Evolutionary conservation across 1,139 yeast genomes (phyloP).

Genomic region (Yamadazyma dushanensis): DNA sequence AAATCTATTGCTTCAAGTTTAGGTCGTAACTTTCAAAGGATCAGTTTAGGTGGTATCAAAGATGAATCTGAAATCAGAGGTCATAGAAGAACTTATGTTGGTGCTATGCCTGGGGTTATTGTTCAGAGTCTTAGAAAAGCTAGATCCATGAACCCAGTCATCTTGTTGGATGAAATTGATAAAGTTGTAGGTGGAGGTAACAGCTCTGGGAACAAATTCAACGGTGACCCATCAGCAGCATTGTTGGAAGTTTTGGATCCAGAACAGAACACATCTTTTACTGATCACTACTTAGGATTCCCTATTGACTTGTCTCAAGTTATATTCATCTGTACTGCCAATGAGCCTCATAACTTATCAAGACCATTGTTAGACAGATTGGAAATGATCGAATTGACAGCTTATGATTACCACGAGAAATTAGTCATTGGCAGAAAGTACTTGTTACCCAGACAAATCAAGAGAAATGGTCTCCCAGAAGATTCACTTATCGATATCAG

Average conservation of each 20-base stretch:
- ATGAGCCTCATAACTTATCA: slow-evolving; percentile 71
- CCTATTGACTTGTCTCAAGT: slow-evolving; percentile 86
- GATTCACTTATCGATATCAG: slow-evolving; percentile 37
- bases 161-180: slow-evolving; percentile 85
- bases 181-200: slow-evolving; percentile 64
- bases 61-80: slow-evolving; percentile 93
- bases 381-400: slow-evolving; percentile 79
- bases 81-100: slow-evolving; percentile 89
- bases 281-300: slow-evolving; percentile 85
- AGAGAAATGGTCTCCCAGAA: slow-evolving; percentile 64
- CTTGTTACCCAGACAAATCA: slow-evolving; percentile 76
- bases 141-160: slow-evolving; percentile 84
- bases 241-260: slow-evolving; percentile 88
- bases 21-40: slow-evolving; percentile 77
- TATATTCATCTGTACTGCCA: slow-evolving; percentile 88
- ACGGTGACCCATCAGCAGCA: slow-evolving; percentile 93
- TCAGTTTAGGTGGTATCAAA: slow-evolving; percentile 84
- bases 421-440: slow-evolving; percentile 69
- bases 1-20: slow-evolving; percentile 81
- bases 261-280: slow-evolving; percentile 77
- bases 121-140: slow-evolving; percentile 79
- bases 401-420: slow-evolving; percentile 82
- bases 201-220: slow-evolving; percentile 48
- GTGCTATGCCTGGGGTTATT: slow-evolving; percentile 89
- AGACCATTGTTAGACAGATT: slow-evolving; percentile 83